Conservation (phyloP, 106 monocot species). For the Apostasia shenzhenica region DNA sequence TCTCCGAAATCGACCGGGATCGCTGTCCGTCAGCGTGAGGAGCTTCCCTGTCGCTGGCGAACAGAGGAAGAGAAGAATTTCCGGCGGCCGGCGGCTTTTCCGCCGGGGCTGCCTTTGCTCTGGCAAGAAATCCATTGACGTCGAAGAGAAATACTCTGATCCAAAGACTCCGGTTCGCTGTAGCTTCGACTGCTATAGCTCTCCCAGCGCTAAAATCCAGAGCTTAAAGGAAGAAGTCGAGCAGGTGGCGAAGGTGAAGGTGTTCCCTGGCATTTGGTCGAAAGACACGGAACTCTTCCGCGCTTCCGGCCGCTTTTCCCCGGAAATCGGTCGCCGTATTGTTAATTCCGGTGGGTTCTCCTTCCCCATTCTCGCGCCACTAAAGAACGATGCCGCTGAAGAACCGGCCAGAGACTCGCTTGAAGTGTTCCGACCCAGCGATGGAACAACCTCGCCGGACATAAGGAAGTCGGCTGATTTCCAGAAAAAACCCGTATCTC, state of each 20-base stretch:
- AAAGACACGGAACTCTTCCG: slow-evolving; percentile 20
- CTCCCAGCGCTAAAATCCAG: not conserved
- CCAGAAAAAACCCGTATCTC: not conserved
- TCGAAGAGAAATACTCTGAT: slow-evolving; percentile 34
- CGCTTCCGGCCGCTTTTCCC: slow-evolving; percentile 6
- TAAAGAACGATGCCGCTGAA: not conserved
- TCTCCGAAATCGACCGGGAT: slow-evolving; percentile 21
- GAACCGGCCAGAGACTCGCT: slow-evolving; percentile 34
- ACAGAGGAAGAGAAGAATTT: slow-evolving; percentile 1
- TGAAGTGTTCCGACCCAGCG: slow-evolving; percentile 36
- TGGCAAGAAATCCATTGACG: slow-evolving; percentile 52
- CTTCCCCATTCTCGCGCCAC: slow-evolving; percentile 19
- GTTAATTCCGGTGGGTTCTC: slow-evolving; percentile 34
- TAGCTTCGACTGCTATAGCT: not conserved
- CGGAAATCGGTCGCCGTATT: slow-evolving; percentile 17
- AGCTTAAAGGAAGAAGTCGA: slow-evolving; percentile 12
- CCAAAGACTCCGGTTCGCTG: slow-evolving; percentile 21
- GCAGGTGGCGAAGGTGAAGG: slow-evolving; percentile 28
- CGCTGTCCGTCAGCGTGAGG: slow-evolving; percentile 22
- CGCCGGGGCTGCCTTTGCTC: slow-evolving; percentile 48
- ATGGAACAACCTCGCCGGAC: not conserved
- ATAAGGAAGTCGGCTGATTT: not conserved
- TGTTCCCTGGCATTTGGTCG: slow-evolving; percentile 17
- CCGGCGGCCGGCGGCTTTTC: slow-evolving; percentile 26
- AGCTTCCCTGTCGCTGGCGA: slow-evolving; percentile 2